phyloP scores from a whole-genome alignment of 306 rosid species.

The Acacia acuminata region DNA sequence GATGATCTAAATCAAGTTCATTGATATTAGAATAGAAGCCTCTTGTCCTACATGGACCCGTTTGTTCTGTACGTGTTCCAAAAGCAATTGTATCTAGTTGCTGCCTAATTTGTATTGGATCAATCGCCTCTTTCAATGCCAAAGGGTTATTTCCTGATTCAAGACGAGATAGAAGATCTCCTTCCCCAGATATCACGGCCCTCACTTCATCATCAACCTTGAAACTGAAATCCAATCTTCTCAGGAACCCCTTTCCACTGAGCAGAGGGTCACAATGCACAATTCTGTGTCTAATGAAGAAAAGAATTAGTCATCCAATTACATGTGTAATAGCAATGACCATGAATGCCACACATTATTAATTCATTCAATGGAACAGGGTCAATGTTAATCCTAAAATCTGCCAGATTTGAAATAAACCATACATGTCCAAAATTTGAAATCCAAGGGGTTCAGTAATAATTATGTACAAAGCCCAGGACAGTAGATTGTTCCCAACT shows the following conservation, averaged over 20 bases:
- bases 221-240: slow-evolving; percentile 30
- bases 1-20: slow-evolving; percentile 39
- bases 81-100: slow-evolving; percentile 34
- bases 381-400: neutral
- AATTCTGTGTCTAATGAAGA: slow-evolving; percentile 14
- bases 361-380: neutral
- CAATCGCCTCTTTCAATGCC: neutral
- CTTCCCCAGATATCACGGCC: slow-evolving; percentile 50
- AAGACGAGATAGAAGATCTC: slow-evolving; percentile 42
- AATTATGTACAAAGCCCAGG: neutral
- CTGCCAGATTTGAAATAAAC: neutral
- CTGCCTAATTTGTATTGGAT: neutral
- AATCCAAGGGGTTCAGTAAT: neutral
- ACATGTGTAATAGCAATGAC: neutral
- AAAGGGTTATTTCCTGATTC: neutral
- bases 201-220: slow-evolving; percentile 36
- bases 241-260: neutral
- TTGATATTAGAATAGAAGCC: slow-evolving; percentile 31
- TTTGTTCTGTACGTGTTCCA: slow-evolving; percentile 40
- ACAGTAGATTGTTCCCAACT: neutral
- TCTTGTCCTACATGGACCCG: neutral
- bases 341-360: neutral
- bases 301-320: neutral
- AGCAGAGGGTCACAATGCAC: neutral
- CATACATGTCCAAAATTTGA: neutral